phyloP scores from a whole-genome alignment of 306 rosid species.

The Sicyos edulis region DNA sequence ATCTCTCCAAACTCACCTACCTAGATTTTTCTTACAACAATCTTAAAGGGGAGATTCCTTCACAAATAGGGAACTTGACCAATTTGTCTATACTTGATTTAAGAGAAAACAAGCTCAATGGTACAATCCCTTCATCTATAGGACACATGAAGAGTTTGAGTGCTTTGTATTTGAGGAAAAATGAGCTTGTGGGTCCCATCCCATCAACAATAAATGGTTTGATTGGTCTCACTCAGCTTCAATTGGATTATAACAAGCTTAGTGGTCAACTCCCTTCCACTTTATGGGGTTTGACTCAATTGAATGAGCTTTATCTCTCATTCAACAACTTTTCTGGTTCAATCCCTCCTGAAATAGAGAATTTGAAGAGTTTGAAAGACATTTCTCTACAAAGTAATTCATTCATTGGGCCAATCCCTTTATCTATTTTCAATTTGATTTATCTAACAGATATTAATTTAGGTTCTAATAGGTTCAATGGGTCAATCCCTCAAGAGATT shows the following conservation, averaged over 20 bases:
- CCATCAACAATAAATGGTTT: constrained; percentile 11
- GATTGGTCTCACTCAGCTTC: neutral
- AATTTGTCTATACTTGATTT: neutral
- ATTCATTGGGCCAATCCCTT: neutral
- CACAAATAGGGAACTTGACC: neutral
- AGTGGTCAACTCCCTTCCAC: neutral
- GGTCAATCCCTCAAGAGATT: neutral
- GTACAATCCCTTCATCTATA: constrained; percentile 6
- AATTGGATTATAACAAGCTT: neutral
- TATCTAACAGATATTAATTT: neutral
- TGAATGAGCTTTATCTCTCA: neutral
- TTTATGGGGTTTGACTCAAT: neutral
- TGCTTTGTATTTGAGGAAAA: neutral
- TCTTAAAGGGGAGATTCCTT: neutral
- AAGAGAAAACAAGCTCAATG: neutral
- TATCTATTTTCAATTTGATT: neutral
- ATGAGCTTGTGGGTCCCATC: neutral
- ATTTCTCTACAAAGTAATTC: neutral
- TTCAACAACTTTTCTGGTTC: neutral
- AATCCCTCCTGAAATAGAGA: neutral
- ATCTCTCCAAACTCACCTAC: neutral
- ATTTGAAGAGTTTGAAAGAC: neutral
- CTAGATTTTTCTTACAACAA: neutral
- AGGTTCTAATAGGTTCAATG: neutral
- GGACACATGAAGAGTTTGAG: neutral